Evolutionary conservation across 2,329 filamentous ascomycete species (phyloP), one percentile per base, ranked within the genome.

Genomic region (Dendrostoma leiphaemia): DNA sequence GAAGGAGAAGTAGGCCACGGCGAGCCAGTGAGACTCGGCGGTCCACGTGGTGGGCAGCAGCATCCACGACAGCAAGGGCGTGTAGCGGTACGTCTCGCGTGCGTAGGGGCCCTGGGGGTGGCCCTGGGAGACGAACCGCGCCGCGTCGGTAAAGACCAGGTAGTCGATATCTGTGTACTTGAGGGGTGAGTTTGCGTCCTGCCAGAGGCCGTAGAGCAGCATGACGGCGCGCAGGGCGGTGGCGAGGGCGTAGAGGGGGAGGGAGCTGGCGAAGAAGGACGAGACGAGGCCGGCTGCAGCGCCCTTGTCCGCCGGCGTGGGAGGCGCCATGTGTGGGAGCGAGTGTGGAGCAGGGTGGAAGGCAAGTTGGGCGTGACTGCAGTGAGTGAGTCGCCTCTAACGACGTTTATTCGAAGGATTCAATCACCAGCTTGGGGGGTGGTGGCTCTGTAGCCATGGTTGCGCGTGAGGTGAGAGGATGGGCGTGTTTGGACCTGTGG

Each of bases 121-220:
- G 3, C 82, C 82, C n/a, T 72, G 75, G 3, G 85, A 74, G 40
- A 90, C 72, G 71, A 89, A 93, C 60, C 89, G 88, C 2, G 94
- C 84, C 24, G 94, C 94, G 70, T 97, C 93, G 46, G 94, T 97
- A 77, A 99, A 99, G 69, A 99, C 94, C 61, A 91, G 85, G 73
- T 99, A 99, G 78, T 99, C 94, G 64, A 99, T 97, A 73, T 99
- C 94, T 48, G 94, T 99, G 77, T 97, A 99, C 74, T 97, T 97
- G 67, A 99, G 75, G 13, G 93, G 86, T 7, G 91, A 95, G 73
- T 92, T 81, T 57, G 90, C 87, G 73, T 99, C 94, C 75, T 99
- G 94, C 78, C 90, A 92, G 57, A 91, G 82, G 55, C 94, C 93
- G 70, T 97, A 97, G 64, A 95, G 68, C 47, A 97, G 82, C 59